Base-by-base conservation (phyloP, 495 filamentous ascomycete species). In the Sphaerosporella brunnea region DNA sequence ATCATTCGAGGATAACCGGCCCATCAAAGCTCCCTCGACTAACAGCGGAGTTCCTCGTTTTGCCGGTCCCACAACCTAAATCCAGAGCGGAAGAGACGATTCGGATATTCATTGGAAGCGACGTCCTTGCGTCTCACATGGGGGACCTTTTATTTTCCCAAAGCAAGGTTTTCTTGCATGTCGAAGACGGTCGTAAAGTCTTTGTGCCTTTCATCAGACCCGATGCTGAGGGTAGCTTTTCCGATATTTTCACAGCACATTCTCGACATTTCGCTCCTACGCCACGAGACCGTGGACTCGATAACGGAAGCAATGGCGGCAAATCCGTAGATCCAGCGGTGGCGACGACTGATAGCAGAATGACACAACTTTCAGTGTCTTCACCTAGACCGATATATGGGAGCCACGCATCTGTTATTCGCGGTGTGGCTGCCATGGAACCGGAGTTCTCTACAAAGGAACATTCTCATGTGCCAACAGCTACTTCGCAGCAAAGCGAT, bases 101-200 rank as follows among this genome's bases (percentile, higher is more conserved):
- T 65, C 21, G 80, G 48, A 77, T 92, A 34, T 79, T 92, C 52
- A 67, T 95, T 42, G 87, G 87, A 35, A 92, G 82, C 55, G 86
- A 97, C 60, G 71, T 84, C 23, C 69, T 97, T 42, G 77, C 88
- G 42, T 70, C 82, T 23, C 82, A 92, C 62, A 87, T 79, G 57
- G 87, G 85, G 19, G 92, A 97, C 61, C 72, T 97, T 23, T 65
- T 95, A 9, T 86, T 97, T 59, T 95, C 90, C 0, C 80, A 86
- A 49, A 93, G 93, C 52, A 75, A 77, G 48, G 72, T 97, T 61
- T 79, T 81, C 0, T 69, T 96, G 36, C 84, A 85, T 51, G 83
- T 88, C 56, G 81, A 87, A 56, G 82, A 88, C 23, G 72, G 81
- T 32, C 82, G 82, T 61, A 92, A 90, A 52, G 65, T 97, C n/a